Percentiles rank a stretch among this genome's conserved stretches.
These are phyloP conservation scores for Volutella citrinella DNA, from an alignment of 2,329 filamentous ascomycete species.

Conservation along the genomic window DNA sequence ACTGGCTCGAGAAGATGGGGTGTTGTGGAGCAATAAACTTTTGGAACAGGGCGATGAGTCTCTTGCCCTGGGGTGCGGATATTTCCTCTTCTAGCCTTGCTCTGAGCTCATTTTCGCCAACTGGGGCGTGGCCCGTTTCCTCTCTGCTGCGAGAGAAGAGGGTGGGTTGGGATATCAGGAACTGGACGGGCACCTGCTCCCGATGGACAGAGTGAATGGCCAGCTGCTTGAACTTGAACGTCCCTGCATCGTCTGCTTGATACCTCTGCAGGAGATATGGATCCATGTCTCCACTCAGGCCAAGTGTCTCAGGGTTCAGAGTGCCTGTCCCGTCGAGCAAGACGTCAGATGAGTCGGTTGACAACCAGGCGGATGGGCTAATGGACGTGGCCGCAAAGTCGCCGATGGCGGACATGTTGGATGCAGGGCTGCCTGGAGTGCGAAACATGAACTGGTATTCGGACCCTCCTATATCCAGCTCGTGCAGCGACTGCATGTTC, in stretches of 20 bases:
- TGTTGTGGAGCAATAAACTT: slow-evolving; percentile 11
- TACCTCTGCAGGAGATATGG: slow-evolving; percentile 8
- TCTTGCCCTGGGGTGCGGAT: slow-evolving; percentile 2
- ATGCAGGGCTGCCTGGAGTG: slow-evolving; percentile 5
- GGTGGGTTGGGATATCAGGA: slow-evolving; percentile 11
- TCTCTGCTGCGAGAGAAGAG: slow-evolving; percentile 13
- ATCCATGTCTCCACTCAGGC: slow-evolving; percentile 10
- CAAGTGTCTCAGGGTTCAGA: slow-evolving; percentile 9
- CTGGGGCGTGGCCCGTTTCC: slow-evolving; percentile 7
- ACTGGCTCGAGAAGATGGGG: slow-evolving; percentile 12
- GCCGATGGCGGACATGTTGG: neutral
- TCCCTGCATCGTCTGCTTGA: slow-evolving; percentile 8
- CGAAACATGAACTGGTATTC: slow-evolving; percentile 13
- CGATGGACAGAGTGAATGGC: slow-evolving; percentile 16
- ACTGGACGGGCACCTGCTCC: slow-evolving; percentile 10
- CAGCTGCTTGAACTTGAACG: slow-evolving; percentile 19
- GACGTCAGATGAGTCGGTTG: slow-evolving; percentile 1
- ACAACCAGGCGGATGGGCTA: neutral
- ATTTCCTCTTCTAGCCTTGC: slow-evolving; percentile 5
- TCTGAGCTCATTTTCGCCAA: slow-evolving; percentile 3
- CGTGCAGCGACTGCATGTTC: slow-evolving; percentile 9
- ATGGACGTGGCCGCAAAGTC: neutral
- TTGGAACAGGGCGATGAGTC: slow-evolving; percentile 9
- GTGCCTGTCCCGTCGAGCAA: slow-evolving; percentile 1
- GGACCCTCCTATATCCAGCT: slow-evolving; percentile 6